Conservation (phyloP, 768 basidiomycete genomes). For the Suillus americanus region DNA sequence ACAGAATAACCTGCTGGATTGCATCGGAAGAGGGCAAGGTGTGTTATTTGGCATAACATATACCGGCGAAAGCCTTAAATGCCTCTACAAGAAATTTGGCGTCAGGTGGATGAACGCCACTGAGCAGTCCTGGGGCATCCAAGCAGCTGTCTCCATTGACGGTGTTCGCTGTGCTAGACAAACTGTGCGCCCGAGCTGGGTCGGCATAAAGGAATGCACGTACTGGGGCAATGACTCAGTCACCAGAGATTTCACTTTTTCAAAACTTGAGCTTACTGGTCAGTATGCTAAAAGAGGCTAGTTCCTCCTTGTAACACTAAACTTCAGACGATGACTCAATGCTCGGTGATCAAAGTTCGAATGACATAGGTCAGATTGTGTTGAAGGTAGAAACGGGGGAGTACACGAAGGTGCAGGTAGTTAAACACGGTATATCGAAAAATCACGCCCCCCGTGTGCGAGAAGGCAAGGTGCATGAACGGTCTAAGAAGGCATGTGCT, state of each 20-base stretch:
- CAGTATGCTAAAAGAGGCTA: neutral
- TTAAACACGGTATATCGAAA: accelerated
- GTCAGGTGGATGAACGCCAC: constrained; percentile 13
- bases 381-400: constrained; percentile 10
- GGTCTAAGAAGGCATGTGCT: constrained; percentile 19
- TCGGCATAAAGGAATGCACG: neutral
- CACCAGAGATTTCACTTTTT: constrained; percentile 14
- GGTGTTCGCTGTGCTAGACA: neutral
- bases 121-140: neutral
- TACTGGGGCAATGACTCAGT: neutral
- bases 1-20: constrained; percentile 21
- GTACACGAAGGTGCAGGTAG: no score
- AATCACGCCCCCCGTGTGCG: no score
- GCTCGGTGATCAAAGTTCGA: constrained; percentile 8
- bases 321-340: constrained; percentile 22
- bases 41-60: neutral
- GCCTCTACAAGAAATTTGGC: neutral
- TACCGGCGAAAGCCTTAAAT: neutral
- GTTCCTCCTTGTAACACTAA: neutral
- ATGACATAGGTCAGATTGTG: constrained; percentile 17
- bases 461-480: constrained; percentile 19
- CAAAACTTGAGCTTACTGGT: constrained; percentile 20
- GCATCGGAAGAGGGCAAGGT: constrained; percentile 25
- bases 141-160: constrained; percentile 10
- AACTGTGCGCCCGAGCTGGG: neutral